Base-by-base conservation (phyloP, 192 early-diverging fungal genomes). In the Nowakowskiella sp. region DNA sequence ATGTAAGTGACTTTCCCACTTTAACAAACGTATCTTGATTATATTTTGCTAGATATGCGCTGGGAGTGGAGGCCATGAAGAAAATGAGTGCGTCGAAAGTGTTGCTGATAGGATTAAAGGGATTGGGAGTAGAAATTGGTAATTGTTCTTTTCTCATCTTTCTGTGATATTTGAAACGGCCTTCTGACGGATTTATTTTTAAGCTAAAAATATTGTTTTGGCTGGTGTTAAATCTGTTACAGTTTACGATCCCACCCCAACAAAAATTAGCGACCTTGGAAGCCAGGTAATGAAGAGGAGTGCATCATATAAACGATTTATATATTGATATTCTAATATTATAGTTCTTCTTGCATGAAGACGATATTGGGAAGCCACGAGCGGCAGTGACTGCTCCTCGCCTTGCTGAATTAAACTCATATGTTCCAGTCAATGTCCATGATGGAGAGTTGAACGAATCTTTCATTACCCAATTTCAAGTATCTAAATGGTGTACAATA, bases 211-310 rank as follows among this genome's bases (percentile, higher is more conserved):
- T 66, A 83, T 99, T 23, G 80, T 97, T 51, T 83, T 99, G 30
- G 96, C 96, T 31, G 96, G 96, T 47, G 96, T 99, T 51, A 99
- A 99, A 74, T 94, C 91, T 60, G 96, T 99, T 19, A 92, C 91
- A 6, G 68, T 99, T 21, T 84, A 92, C 61, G 96, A 99, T 65
- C 81, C 87, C 27, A 78, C 71, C 44, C 72, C 79, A 23, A 83
- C 83, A 24, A 64, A 82, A 54, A 56, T 92, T 21, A 62, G 78
- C 21, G 96, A 99, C 68, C 74, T 99, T 55, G 90, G 94, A 13
- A 84, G 86, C 1, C 89, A 93, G 71, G 87, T 90, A 74, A 23
- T 49, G 44, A 32, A 16, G 22, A 13, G 10, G n/a, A n/a, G n/a
- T n/a, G n/a, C n/a, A n/a, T n/a, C n/a, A n/a, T 29, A 51, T 29